Evolutionary conservation across 805 yeast genomes (phyloP), one percentile per base, ranked within the genome.

Genomic region (Pichia scutulata): DNA sequence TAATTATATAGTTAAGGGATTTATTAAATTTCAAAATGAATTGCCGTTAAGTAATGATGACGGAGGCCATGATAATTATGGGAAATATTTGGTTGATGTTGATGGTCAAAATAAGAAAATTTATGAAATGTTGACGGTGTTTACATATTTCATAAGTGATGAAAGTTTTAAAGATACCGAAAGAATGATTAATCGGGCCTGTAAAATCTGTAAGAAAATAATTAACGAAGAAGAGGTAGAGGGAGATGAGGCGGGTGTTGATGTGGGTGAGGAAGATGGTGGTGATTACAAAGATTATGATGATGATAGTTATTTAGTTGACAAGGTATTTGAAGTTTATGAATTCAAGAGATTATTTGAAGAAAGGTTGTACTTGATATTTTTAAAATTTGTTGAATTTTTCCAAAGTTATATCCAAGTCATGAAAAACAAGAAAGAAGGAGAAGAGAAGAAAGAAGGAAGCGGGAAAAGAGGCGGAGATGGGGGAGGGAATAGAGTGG

Each of bases 41-140:
- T 45, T 59, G 10, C 60, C 60, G 2, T 26, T 25, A 3, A 14
- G n/a, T 10, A 8, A 19, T 3, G 18, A 12, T 5, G 5, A 6
- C n/a, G 43, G 9, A 10, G 16, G n/a, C 3, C n/a, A 24, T 23
- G n/a, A 28, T 7, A 41, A 36, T 4, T 62, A 61, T n/a, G 58
- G n/a, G 9, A 23, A 36, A 6, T 21, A 37, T n/a, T n/a, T 47
- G 16, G 14, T 10, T 4, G 7, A 60, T 36, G 47, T 49, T 9
- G 50, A 50, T 9, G 23, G 39, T 6, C 58, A 61, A 50, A 57
- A 57, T 25, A 49, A 53, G 21, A 40, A 43, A 19, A 44, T 58
- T 10, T 51, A 56, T 18, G 46, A 51, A 1, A 12, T 50, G 12
- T 24, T 50, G 7, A 24, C 42, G 22, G 18, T 36, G 21, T 46